A percentile compares a stretch with the other conserved stretches of the same genome.
Evolutionary conservation across 331 rosid genomes (phyloP).

Genomic region (Telfairia occidentalis): DNA sequence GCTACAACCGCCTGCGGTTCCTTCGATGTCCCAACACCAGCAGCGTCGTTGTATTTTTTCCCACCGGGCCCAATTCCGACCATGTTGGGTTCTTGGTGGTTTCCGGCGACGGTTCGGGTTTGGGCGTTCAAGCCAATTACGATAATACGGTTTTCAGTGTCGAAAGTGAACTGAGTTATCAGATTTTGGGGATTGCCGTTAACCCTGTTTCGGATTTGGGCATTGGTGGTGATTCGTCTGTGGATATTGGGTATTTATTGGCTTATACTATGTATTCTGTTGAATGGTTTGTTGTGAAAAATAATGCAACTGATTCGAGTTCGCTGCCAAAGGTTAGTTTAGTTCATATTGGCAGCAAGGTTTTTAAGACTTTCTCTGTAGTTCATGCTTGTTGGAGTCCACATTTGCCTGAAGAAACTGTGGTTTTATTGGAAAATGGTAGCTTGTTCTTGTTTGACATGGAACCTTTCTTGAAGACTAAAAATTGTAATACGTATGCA

Average conservation of each 20-base stretch:
- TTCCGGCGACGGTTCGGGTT: constrained; percentile 8
- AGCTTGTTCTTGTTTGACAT: constrained; percentile 54
- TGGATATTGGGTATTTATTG: constrained; percentile 39
- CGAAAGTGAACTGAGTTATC: constrained; percentile 15
- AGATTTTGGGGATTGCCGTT: constrained; percentile 32
- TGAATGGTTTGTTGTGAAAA: constrained; percentile 40
- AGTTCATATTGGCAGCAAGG: constrained; percentile 31
- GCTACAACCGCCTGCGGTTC: constrained; percentile 35
- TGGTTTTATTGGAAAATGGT: constrained; percentile 56
- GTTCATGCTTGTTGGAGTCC: constrained; percentile 74
- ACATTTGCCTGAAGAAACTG: constrained; percentile 39
- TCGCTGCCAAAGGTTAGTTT: constrained; percentile 20
- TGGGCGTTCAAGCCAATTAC: constrained; percentile 11
- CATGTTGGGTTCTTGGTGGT: constrained; percentile 40
- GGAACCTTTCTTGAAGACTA: constrained; percentile 17
- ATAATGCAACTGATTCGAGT: background rate
- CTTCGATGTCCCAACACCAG: constrained; percentile 27
- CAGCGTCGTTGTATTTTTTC: constrained; percentile 35
- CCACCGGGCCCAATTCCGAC: constrained; percentile 45
- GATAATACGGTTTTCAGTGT: constrained; percentile 20
- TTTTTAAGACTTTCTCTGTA: constrained; percentile 35
- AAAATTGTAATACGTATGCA: background rate
- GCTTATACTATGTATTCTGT: constrained; percentile 39
- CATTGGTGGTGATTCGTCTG: constrained; percentile 1
- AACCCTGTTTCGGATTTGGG: constrained; percentile 21